Percentiles rank a stretch among this genome's conserved stretches.
Evolutionary conservation across 768 basidiomycete genomes (phyloP).

Genomic region (Mycena metata): DNA sequence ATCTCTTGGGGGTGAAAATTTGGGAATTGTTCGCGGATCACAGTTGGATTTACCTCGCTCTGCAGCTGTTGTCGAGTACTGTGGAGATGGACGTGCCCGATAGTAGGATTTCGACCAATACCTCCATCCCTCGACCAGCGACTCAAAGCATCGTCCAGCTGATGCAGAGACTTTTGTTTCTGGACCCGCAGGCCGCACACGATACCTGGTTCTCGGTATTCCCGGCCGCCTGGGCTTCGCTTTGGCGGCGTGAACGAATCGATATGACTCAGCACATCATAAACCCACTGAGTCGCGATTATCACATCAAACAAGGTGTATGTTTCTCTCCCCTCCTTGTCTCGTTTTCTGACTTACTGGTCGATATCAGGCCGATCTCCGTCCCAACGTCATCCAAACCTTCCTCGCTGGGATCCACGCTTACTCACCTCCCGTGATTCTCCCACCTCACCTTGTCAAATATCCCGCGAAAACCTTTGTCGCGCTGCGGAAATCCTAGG

Average conservation of each 20-base stretch:
- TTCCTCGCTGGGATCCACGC: conserved; percentile 86
- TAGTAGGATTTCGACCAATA: conserved; percentile 52
- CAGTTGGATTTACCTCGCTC: conserved; percentile 94
- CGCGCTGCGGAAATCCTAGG: conserved; percentile 88
- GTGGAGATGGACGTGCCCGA: conserved; percentile 62
- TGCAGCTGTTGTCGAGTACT: conserved; percentile 87
- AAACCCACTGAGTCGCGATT: conserved; percentile 91
- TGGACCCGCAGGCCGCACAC: conserved; percentile 83
- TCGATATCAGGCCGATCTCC: conserved; percentile 64
- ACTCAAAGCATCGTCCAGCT: conserved; percentile 76
- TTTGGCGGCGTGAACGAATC: conserved; percentile 88
- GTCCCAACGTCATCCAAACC: conserved; percentile 94
- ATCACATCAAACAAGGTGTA: conserved; percentile 82
- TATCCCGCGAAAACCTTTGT: conserved; percentile 96
- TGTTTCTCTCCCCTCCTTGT: too few species aligned
- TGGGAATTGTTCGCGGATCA: conserved; percentile 95
- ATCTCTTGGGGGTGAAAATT: conserved; percentile 91
- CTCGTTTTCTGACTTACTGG: too few species aligned
- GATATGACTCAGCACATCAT: conserved; percentile 93
- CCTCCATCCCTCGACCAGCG: conserved; percentile 58
- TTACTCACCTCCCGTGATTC: conserved; percentile 88
- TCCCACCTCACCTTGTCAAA: conserved; percentile 96
- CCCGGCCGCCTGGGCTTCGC: conserved; percentile 85
- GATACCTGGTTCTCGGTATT: conserved; percentile 92
- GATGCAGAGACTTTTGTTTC: conserved; percentile 84